Percentiles rank a stretch among this genome's conserved stretches.
Conservation (phyloP, 140 eudicot species). For the Bidens hawaiensis region DNA sequence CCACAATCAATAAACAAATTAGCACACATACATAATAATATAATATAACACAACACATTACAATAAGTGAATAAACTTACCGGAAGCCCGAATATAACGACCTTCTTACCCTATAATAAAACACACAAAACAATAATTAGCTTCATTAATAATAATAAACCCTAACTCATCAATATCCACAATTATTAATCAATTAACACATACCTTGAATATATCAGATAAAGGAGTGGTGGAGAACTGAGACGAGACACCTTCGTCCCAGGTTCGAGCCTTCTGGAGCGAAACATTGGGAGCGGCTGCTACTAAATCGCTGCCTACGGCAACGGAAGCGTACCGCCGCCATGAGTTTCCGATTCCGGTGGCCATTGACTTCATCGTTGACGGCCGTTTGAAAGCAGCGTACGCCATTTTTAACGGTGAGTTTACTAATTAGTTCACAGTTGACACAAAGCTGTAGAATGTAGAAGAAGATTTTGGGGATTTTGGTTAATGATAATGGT, state of each 20-base stretch:
- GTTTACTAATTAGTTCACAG: no score
- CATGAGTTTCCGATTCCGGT: slow-evolving; percentile 26
- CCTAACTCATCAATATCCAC: background rate
- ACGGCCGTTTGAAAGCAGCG: slow-evolving; percentile 41
- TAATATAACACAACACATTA: no score
- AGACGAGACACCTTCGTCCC: slow-evolving; percentile 96
- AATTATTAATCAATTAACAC: background rate
- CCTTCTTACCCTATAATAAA: slow-evolving; percentile 71
- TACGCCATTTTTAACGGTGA: slow-evolving; percentile 21
- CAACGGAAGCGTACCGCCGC: slow-evolving; percentile 66
- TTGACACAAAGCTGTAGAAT: slow-evolving; percentile 4
- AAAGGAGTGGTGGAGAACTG: slow-evolving; percentile 80
- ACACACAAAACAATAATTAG: background rate
- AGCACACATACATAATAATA: no score
- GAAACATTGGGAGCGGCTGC: slow-evolving; percentile 79
- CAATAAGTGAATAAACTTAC: slow-evolving; percentile 76
- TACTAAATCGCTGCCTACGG: slow-evolving; percentile 71
- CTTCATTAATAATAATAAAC: slow-evolving; percentile 10
- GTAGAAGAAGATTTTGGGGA: background rate
- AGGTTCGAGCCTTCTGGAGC: slow-evolving; percentile 89
- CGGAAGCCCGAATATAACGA: slow-evolving; percentile 95
- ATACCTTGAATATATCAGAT: slow-evolving; percentile 79
- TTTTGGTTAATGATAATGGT: background rate
- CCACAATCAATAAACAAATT: no score
- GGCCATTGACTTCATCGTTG: slow-evolving; percentile 37